phyloP scores from a whole-genome alignment of 2,329 filamentous ascomycete species.

The Aspergillus sp. region DNA sequence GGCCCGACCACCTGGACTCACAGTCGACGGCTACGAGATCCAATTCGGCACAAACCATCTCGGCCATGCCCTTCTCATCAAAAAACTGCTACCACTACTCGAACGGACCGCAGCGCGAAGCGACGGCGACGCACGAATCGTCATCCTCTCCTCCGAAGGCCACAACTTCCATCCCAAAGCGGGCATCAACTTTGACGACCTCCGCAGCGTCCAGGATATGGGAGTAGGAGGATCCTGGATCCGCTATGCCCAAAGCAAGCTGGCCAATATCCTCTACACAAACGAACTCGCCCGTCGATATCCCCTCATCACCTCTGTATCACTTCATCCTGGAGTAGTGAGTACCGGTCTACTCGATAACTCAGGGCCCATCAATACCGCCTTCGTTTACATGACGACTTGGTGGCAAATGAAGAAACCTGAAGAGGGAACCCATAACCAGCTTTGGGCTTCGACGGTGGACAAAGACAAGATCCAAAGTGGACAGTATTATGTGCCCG shows the following conservation, averaged over 20 bases:
- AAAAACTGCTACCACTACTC: conserved; percentile 28
- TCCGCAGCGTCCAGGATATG: conserved; percentile 4
- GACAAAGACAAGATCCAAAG: conserved; percentile 10
- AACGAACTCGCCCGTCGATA: conserved; percentile 36
- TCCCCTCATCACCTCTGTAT: conserved; percentile 30
- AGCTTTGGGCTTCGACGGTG: conserved; percentile 35
- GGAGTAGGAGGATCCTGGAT: conserved; percentile 22
- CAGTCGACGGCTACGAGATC: conserved; percentile 45
- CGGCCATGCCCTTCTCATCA: conserved; percentile 44
- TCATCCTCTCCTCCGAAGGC: conserved; percentile 7
- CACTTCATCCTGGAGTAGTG: conserved; percentile 41
- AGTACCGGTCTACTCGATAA: conserved; percentile 29
- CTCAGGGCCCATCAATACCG: background rate
- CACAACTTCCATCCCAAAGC: background rate
- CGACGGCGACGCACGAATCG: conserved; percentile 3
- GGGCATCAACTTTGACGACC: conserved; percentile 10
- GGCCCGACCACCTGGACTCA: conserved; percentile 32
- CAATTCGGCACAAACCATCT: conserved; percentile 50
- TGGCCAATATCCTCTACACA: conserved; percentile 45
- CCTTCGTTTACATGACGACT: too few species aligned
- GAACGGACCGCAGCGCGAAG: background rate
- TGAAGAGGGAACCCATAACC: conserved; percentile 35
- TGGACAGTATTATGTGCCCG: conserved; percentile 7
- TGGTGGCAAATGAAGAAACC: conserved; percentile 1
- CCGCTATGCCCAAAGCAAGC: conserved; percentile 44